Evolutionary conservation across 768 basidiomycete genomes (phyloP), one percentile per base, ranked within the genome.

Genomic region (Amanita exitialis): DNA sequence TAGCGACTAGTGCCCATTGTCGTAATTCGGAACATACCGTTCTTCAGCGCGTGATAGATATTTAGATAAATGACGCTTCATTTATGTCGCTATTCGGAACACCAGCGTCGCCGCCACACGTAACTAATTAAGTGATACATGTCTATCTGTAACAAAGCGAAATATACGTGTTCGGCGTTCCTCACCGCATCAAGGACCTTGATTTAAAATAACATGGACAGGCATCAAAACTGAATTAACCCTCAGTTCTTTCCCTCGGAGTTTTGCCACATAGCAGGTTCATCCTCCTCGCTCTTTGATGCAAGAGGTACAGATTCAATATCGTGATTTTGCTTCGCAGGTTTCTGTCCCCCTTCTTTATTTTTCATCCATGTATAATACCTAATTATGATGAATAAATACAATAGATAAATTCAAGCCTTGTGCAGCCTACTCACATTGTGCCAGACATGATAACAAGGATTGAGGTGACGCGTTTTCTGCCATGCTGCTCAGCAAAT

Each of bases 361-460:
- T 23, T 63, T 53, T 68, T 67, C 28, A 71, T 59, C 80, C 79
- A 80, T 13, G 80, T 82, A 62, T 82, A 84, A 58, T 69, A 78
- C 66, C 75, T 78, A 35, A 48, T 45, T 20, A 32, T 13, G 6
- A 16, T 44, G 23, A 38, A 12, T 16, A 5, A 32, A 13, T 4
- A 10, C 4, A 4, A 23, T 23, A 4, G 4, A 4, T 34, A 28
- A 42, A 44, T 2, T 30, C 15, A 32, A 28, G 27, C 37, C 27
- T 45, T 15, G 8, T 20, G 12, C 3, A 35, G 35, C 13, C 16
- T 12, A 65, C 75, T 60, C 58, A 80, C 81, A 87, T 76, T 4
- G 85, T 85, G 12, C 87, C 87, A 21, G 67, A 61, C 23, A 82
- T 71, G 60, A 89, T 90, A 53, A 80, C 71, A 16, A 78, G 56